A percentile compares a stretch with the other conserved stretches of the same genome.
Conservation (phyloP, 164 flowering plant genomes). For the Sedum album region DNA sequence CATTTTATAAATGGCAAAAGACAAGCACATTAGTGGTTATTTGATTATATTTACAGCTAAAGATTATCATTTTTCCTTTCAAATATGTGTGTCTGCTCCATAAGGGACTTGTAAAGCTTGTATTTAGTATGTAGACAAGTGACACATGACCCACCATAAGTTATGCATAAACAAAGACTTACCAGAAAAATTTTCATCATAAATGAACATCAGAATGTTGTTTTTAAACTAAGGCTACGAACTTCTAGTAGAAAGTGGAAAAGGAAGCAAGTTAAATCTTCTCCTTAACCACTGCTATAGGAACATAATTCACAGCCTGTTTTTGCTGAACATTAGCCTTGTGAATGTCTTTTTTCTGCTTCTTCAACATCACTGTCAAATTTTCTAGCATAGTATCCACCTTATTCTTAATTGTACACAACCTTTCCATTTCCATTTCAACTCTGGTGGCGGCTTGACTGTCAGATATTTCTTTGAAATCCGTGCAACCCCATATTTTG, state of each 20-base stretch:
- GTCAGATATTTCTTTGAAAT: constrained; percentile 11
- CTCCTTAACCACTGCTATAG: constrained; percentile 65
- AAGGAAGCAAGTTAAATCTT: constrained; percentile 25
- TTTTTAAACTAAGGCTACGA: neutral
- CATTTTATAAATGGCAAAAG: too few relatives aligned
- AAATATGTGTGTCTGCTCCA: too few relatives aligned
- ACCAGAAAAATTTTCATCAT: neutral
- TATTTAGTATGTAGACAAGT: neutral
- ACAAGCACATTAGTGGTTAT: too few relatives aligned
- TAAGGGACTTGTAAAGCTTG: too few relatives aligned
- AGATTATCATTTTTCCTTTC: neutral
- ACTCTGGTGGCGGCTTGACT: constrained; percentile 21
- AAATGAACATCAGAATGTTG: neutral
- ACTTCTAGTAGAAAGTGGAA: neutral
- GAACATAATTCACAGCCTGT: constrained; percentile 45
- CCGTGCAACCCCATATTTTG: constrained; percentile 16
- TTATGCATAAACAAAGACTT: neutral
- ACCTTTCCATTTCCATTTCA: constrained; percentile 58
- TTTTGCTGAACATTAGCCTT: constrained; percentile 14
- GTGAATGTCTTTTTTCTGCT: constrained; percentile 15
- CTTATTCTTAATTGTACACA: constrained; percentile 39
- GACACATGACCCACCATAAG: neutral
- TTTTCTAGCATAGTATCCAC: constrained; percentile 38
- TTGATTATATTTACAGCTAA: neutral
- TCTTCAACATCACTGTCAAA: constrained; percentile 19